phyloP scores from a whole-genome alignment of 2,329 filamentous ascomycete species.

The Peltaster fructicola region DNA sequence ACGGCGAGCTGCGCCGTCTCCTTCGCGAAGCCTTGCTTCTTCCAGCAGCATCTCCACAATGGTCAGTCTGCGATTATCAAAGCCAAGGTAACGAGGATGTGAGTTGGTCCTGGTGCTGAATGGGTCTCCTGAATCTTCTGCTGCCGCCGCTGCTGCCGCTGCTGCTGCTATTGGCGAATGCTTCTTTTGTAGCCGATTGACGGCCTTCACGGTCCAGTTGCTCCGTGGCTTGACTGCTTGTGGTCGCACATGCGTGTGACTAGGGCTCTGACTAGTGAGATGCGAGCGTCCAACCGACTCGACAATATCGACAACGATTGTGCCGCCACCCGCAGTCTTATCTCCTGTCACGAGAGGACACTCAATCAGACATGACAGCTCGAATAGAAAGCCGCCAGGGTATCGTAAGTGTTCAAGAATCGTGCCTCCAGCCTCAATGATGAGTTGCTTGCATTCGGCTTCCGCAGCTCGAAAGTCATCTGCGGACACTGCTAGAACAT shows the following conservation, averaged over 20 bases:
- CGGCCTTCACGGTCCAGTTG: not conserved
- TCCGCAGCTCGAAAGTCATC: conserved; percentile 6
- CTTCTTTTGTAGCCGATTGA: too few species aligned
- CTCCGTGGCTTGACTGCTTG: not conserved
- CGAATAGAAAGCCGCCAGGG: conserved; percentile 10
- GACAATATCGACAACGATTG: conserved; percentile 5
- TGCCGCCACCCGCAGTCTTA: conserved; percentile 2
- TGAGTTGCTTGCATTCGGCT: conserved; percentile 6
- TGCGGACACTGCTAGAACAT: conserved; percentile 1
- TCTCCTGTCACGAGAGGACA: conserved; percentile 5
- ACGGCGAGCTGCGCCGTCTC: not conserved
- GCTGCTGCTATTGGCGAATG: too few species aligned
- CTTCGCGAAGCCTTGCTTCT: too few species aligned
- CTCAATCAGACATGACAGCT: conserved; percentile 3
- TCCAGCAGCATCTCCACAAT: too few species aligned
- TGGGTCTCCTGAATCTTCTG: too few species aligned
- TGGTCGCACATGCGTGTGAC: too few species aligned
- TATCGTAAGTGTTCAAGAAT: conserved; percentile 7
- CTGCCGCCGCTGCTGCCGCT: too few species aligned
- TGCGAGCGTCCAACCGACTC: conserved; percentile 3
- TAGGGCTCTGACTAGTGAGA: too few species aligned
- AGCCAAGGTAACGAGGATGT: too few species aligned
- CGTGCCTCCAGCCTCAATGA: conserved; percentile 6
- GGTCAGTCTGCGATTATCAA: too few species aligned
- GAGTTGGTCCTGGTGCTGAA: too few species aligned